These are phyloP conservation scores for Selenicereus undatus DNA, from an alignment of 148 eudicot species.

Conservation along the genomic window DNA sequence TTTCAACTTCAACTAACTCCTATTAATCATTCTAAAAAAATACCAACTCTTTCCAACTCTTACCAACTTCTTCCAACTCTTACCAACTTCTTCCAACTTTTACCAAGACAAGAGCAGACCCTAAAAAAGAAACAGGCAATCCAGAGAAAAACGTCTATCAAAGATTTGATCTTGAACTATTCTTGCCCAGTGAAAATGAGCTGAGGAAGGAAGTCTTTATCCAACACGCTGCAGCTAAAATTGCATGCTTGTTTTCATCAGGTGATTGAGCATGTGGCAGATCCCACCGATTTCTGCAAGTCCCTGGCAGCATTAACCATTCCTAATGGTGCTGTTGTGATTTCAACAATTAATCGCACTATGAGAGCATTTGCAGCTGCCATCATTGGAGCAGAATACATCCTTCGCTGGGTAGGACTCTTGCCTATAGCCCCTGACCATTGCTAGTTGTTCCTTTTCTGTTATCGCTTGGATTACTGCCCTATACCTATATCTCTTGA, in stretches of 20 bases:
- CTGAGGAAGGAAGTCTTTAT: too few relatives aligned
- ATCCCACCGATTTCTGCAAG: conserved; percentile 89
- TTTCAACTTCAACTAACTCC: too few relatives aligned
- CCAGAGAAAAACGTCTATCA: neutral
- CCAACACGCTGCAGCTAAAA: conserved; percentile 7
- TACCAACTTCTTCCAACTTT: too few relatives aligned
- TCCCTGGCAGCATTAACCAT: conserved; percentile 70
- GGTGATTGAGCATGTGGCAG: conserved; percentile 96
- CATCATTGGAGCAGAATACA: conserved; percentile 73
- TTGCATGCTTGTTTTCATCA: conserved; percentile 17
- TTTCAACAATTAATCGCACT: conserved; percentile 88
- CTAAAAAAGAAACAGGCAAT: too few relatives aligned
- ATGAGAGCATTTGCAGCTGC: conserved; percentile 86
- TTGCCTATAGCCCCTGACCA: neutral
- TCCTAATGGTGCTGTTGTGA: conserved; percentile 73
- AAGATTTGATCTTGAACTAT: neutral
- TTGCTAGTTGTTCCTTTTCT: neutral
- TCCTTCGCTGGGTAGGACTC: conserved; percentile 79
- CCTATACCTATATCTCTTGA: neutral
- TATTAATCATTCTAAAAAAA: too few relatives aligned
- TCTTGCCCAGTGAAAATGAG: neutral
- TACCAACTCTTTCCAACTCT: too few relatives aligned
- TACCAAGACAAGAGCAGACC: too few relatives aligned
- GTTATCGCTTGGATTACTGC: neutral
- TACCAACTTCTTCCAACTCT: too few relatives aligned